phyloP scores from a whole-genome alignment of 768 basidiomycete species.

The Trametes villosa region DNA sequence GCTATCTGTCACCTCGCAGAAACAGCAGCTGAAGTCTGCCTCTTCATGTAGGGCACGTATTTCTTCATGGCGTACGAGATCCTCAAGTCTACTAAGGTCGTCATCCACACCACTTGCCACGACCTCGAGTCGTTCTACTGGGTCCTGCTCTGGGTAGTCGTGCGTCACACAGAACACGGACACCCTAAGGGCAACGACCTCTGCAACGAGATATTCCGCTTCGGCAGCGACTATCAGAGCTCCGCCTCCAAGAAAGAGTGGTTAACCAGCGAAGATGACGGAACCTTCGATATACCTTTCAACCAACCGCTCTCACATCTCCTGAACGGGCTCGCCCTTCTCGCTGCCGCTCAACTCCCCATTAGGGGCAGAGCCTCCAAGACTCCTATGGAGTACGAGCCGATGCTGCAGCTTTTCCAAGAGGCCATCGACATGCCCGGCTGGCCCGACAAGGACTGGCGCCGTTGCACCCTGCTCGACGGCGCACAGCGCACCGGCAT shows the following conservation, averaged over 20 bases:
- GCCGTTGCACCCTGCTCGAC: background rate
- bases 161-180: constrained; percentile 8
- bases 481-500: background rate
- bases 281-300: background rate
- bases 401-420: background rate
- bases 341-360: background rate
- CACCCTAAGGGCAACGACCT: background rate
- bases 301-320: background rate
- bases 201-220: background rate
- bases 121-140: constrained; percentile 16
- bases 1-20: no score
- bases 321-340: background rate
- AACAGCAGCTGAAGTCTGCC: no score
- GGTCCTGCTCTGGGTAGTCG: constrained; percentile 14
- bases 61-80: no score
- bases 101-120: background rate
- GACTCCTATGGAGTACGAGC: background rate
- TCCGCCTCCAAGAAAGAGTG: background rate
- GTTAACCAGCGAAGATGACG: background rate
- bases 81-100: background rate
- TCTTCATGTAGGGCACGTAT: no score
- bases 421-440: background rate
- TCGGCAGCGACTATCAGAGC: background rate
- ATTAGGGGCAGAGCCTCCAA: background rate
- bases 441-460: constrained; percentile 1